Base-by-base conservation (phyloP, 371 early-diverging fungal species). In the Mucor circinelloides region DNA sequence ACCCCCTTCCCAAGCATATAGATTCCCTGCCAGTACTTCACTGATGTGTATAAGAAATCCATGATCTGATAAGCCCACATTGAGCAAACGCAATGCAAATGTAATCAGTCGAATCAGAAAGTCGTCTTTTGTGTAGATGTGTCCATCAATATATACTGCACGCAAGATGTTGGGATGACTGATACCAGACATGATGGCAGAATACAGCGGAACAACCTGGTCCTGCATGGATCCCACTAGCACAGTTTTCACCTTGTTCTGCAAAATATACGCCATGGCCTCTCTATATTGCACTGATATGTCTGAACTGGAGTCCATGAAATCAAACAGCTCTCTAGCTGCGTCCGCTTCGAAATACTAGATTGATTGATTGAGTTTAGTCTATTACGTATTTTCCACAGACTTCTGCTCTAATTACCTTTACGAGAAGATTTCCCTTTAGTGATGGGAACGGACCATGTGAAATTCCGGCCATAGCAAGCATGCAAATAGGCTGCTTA, bases 121-220 rank as follows among this genome's bases (percentile, higher is more conserved):
- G 67, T 96, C 94, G 68, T 94, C 89, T 1, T 63, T 58, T 3
- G 87, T 79, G 38, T 88, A 89, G 58, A 92, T 89, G 25, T 80
- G 83, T 0, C 89, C 90, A 65, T 95, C 94, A 63, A 97, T 91
- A 66, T 95, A 95, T 6, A 96, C 81, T 1, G 95, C 95, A 9
- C 98, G 90, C 56, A 91, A 89, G 17, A 97, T 86, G 50, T 91
- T 90, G 4, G 94, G 95, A 71, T 97, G 97, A 13, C 87, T 76
- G 25, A 94, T 83, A 9, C 93, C 93, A 28, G 92, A 89, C 82
- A 96, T 81, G 25, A 92, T 87, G 0, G 94, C 94, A 13, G 97
- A 97, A 77, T 97, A 94, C 21, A 96, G 81, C 56, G 97, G 97
- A 0, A 96, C 97, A 0, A 95, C 97, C 70, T 97, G 97, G 71